Evolutionary conservation across 805 yeast genomes (phyloP), one percentile per base, ranked within the genome.

Genomic region (Metschnikowia kofuensis): DNA sequence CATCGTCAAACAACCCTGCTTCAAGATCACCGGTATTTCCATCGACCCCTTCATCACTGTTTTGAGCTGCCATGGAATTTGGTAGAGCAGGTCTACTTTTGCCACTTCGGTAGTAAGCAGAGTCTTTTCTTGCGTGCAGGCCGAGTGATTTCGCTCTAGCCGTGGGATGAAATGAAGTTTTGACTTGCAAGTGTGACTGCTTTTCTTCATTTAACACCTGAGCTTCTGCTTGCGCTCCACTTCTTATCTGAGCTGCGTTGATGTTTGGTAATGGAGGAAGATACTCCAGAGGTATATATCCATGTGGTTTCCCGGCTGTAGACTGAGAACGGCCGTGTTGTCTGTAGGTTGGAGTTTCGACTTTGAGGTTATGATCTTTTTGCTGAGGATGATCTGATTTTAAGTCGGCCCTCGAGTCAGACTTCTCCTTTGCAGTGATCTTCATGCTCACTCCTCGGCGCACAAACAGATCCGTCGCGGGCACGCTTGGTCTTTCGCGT

Each of bases 111-210:
- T 54, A 54, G 45, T 61, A 63, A 2, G 47, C 74, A 44, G 86
- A 77, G 50, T 83, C 85, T 57, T 82, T 84, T 60, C 88, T 79
- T 16, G 81, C 78, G 63, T 88, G 92, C 7, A 76, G 76, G n/a
- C 91, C 90, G 42, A 88, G 83, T 16, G 96, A 86, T 62, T 87
- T 89, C 2, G 96, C 95, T 59, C 96, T 79, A 0, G 95, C 96
- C 12, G 89, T 82, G 35, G 96, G 95, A 65, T 88, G 96, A 52
- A 72, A 69, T 40, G 66, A 35, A 10, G 47, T 28, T 21, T 40
- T 47, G 31, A 42, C 47, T n/a, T 37, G 34, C 43, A 43, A 44
- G 12, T 31, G 32, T 7, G 46, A 26, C n/a, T 15, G 28, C 27
- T 28, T 38, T 8, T 35, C 48, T 26, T 42, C 47, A 29, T 41